A percentile compares a stretch with the other conserved stretches of the same genome.
Conservation (phyloP, 495 filamentous ascomycete species). For the Trichoderma parareesei region DNA sequence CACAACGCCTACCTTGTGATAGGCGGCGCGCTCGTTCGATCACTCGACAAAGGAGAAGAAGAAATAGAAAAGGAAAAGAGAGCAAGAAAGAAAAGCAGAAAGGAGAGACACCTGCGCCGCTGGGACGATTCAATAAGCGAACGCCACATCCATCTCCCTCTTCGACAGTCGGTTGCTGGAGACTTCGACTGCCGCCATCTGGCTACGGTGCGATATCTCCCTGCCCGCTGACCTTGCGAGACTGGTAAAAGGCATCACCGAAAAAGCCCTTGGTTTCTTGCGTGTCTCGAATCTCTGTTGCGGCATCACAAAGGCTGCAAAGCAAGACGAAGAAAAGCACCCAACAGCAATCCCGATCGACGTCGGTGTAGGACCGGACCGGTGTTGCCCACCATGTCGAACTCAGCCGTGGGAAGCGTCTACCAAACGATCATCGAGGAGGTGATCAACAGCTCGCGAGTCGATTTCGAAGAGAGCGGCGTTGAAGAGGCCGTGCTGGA, state of each 20-base stretch:
- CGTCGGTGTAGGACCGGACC: not conserved
- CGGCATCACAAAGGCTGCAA: not conserved
- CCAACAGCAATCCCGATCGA: not conserved
- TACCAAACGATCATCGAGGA: conserved; percentile 89
- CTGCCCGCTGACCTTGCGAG: not conserved
- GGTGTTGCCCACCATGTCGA: conserved; percentile 39
- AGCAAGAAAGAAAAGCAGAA: too few relatives aligned
- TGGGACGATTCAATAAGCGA: not conserved
- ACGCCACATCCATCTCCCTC: not conserved
- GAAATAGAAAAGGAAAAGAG: not conserved
- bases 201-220: not conserved
- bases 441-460: conserved; percentile 76
- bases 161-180: not conserved
- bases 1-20: not conserved
- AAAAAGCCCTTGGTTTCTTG: not conserved
- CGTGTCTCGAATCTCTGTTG: not conserved
- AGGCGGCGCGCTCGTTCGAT: not conserved
- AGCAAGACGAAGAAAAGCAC: not conserved
- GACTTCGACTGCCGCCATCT: not conserved
- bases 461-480: conserved; percentile 95
- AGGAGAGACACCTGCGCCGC: not conserved
- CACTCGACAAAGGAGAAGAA: not conserved
- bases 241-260: not conserved
- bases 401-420: conserved; percentile 55
- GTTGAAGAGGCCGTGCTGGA: conserved; percentile 77